These are phyloP conservation scores for Tulasnella sp. DNA, from an alignment of 768 basidiomycete genomes.

Conservation along the genomic window DNA sequence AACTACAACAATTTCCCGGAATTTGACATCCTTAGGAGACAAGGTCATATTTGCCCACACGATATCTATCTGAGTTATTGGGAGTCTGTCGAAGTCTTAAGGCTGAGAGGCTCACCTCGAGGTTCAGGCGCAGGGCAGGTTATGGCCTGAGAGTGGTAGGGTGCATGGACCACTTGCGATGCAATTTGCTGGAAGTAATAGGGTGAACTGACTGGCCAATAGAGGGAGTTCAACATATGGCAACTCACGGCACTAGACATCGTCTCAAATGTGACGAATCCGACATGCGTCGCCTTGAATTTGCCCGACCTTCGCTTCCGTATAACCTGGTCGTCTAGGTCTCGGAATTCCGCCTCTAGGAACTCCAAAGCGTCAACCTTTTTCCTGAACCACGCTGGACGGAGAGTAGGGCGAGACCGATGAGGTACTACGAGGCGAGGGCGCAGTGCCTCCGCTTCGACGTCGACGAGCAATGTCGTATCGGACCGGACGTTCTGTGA, in stretches of 20 bases:
- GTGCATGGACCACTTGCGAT: conserved; percentile 66
- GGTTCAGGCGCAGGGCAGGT: conserved; percentile 84
- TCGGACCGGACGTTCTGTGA: conserved; percentile 36
- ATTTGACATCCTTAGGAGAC: conserved; percentile 41
- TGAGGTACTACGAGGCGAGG: conserved; percentile 59
- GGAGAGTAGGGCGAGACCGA: conserved; percentile 59
- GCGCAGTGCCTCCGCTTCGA: conserved; percentile 44
- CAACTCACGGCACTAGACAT: conserved; percentile 74
- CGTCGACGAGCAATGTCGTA: conserved; percentile 28
- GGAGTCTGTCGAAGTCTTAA: neutral
- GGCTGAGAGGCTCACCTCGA: conserved; percentile 27
- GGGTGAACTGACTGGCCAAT: neutral
- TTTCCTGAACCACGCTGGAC: conserved; percentile 58
- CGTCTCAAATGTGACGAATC: conserved; percentile 94
- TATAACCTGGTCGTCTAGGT: conserved; percentile 73
- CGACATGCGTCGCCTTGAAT: conserved; percentile 70
- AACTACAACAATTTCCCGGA: conserved; percentile 62
- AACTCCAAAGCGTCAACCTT: conserved; percentile 86
- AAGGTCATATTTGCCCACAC: conserved; percentile 85
- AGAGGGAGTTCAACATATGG: neutral
- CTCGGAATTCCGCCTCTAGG: conserved; percentile 65
- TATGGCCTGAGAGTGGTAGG: conserved; percentile 48
- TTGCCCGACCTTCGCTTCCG: conserved; percentile 55
- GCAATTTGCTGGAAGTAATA: conserved; percentile 58
- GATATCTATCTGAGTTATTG: conserved; percentile 41